A percentile compares a stretch with the other conserved stretches of the same genome.
Evolutionary conservation across 2,329 filamentous ascomycete genomes (phyloP).

Genomic region (Leptographium flavum): DNA sequence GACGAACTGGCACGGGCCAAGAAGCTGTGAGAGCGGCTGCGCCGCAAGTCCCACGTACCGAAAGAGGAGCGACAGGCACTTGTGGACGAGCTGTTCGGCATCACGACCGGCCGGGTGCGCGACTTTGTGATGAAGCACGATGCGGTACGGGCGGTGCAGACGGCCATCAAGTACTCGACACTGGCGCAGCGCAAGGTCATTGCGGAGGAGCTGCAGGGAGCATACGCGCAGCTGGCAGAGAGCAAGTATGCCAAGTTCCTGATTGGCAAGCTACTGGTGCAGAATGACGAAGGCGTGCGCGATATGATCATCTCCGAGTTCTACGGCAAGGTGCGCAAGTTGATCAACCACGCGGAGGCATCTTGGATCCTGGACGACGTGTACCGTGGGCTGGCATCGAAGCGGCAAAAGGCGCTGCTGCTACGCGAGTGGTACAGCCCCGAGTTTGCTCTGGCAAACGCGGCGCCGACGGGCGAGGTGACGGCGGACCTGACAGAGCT

Average conservation of each 20-base stretch:
- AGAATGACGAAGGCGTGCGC: slow-evolving; percentile 74
- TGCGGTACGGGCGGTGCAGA: slow-evolving; percentile 90
- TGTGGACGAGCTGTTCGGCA: slow-evolving; percentile 77
- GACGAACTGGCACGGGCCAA: slow-evolving; percentile 81
- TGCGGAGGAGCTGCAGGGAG: slow-evolving; percentile 70
- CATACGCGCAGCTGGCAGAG: slow-evolving; percentile 74
- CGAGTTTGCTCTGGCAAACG: slow-evolving; percentile 65
- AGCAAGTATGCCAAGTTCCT: slow-evolving; percentile 96
- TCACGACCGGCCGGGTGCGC: slow-evolving; percentile 80
- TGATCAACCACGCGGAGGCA: slow-evolving; percentile 92
- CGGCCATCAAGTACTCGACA: slow-evolving; percentile 89
- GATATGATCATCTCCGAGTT: slow-evolving; percentile 89
- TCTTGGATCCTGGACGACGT: slow-evolving; percentile 97
- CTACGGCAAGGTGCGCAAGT: slow-evolving; percentile 78
- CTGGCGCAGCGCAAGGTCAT: slow-evolving; percentile 75
- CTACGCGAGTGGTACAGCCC: slow-evolving; percentile 93
- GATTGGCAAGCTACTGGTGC: slow-evolving; percentile 89
- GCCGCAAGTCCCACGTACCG: slow-evolving; percentile 85
- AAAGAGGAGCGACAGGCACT: slow-evolving; percentile 77
- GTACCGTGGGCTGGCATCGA: slow-evolving; percentile 76
- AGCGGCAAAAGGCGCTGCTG: slow-evolving; percentile 70
- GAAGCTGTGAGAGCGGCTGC: slow-evolving; percentile 91
- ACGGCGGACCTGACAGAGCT: slow-evolving; percentile 61
- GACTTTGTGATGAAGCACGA: slow-evolving; percentile 99
- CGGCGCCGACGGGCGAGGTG: slow-evolving; percentile 21